Evolutionary conservation across 768 basidiomycete genomes (phyloP).

Genomic region (Russula lepida): DNA sequence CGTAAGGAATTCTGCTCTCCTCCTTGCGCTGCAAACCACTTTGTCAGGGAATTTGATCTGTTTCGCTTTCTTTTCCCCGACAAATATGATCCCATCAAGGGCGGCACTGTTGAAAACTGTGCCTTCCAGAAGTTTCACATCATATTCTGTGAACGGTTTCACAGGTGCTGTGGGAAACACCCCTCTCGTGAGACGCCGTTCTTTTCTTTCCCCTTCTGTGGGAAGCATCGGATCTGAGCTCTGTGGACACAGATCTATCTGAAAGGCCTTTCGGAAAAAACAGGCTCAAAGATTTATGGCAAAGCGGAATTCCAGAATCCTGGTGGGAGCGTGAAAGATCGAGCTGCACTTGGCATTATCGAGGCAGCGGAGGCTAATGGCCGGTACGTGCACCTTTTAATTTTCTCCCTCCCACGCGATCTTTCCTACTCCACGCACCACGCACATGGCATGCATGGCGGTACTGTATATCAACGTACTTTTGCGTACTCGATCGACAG

Average conservation of each 20-base stretch:
- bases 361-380: slow-evolving; percentile 81
- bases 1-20: not conserved
- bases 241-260: slow-evolving; percentile 59
- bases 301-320: slow-evolving; percentile 99
- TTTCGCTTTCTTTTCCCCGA: not conserved
- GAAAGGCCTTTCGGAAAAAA: slow-evolving; percentile 70
- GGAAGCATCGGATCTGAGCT: slow-evolving; percentile 9
- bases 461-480: not conserved
- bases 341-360: slow-evolving; percentile 87
- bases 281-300: slow-evolving; percentile 78
- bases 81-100: slow-evolving; percentile 4
- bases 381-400: slow-evolving; percentile 39
- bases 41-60: not conserved
- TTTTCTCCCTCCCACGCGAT: not conserved
- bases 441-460: not conserved
- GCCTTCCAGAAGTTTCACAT: slow-evolving; percentile 26
- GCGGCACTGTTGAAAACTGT: not conserved
- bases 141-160: slow-evolving; percentile 60
- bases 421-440: not conserved
- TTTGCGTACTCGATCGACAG: not conserved
- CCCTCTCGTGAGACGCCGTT: slow-evolving; percentile 55
- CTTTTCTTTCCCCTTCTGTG: not conserved
- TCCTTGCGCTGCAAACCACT: not conserved
- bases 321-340: slow-evolving; percentile 95
- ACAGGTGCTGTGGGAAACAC: slow-evolving; percentile 88